Evolutionary conservation across 1,284 basidiomycete species (phyloP), one percentile per base, ranked within the genome.

Genomic region (Cystobasidium sp.): DNA sequence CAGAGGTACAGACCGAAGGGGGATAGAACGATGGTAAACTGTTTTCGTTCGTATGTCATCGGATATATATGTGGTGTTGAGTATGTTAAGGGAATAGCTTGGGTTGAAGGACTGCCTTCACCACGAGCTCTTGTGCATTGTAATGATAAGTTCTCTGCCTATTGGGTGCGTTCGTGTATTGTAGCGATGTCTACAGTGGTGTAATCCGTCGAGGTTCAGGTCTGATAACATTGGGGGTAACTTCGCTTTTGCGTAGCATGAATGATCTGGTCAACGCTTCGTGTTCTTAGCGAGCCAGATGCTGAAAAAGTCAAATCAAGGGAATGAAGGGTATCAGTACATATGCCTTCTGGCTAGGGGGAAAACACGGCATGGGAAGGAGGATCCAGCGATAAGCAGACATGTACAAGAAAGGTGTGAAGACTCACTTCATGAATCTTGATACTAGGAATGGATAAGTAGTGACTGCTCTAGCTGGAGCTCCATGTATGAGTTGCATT

Each of bases 381-480:
- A 18, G 18, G 46, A 47, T 8, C 8, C 9, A 47, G 46, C 8
- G 46, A 47, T 8, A 55, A 20, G 20, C 10, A 55, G 53, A 31
- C 9, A 31, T 8, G 8, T 8, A 59, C 14, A 59, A 12, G 24
- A 31, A 59, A 31, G 10, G 56, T 7, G 39, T 8, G 31, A 46
- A 39, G 22, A 47, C 66, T 68, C 66, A 68, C 66, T 59, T 56
- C 53, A 56, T 68, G 22, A 68, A 56, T 41, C 64, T 51, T 22
- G 64, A 66, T 7, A 71, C 69, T 20, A 73, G 41, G 63, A 73
- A 65, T 44, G 70, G 69, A 61, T 55, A 65, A 37, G 70, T 61
- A 24, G 70, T 53, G 20, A 61, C 58, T 22, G 70, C 70, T 66
- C 70, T 63, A 31, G 47, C 31, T 12, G 70, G 70, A 22, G 70